phyloP scores from a whole-genome alignment of 192 early-diverging fungal species.

The Podila clonocystis region DNA sequence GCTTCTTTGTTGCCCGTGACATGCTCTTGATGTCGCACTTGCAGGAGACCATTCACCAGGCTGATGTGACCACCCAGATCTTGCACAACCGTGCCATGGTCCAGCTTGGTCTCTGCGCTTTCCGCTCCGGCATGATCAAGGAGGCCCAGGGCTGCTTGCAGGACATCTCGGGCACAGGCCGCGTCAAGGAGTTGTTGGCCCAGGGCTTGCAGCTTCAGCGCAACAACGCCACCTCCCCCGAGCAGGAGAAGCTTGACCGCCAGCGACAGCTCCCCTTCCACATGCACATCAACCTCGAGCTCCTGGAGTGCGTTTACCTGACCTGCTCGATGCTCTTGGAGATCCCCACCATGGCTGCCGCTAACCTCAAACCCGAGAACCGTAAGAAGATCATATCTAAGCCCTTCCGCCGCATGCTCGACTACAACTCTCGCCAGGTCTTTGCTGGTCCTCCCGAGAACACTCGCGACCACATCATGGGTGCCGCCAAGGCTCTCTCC shows the following conservation, averaged over 20 bases:
- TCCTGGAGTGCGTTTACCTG: constrained; percentile 96
- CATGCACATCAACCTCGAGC: constrained; percentile 99
- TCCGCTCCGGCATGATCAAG: constrained; percentile 91
- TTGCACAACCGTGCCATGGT: constrained; percentile 97
- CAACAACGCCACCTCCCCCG: constrained; percentile 83
- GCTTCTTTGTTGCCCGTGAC: constrained; percentile 95
- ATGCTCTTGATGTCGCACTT: constrained; percentile 98
- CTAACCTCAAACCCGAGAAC: constrained; percentile 60
- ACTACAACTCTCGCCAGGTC: constrained; percentile 95
- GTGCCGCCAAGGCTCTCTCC: constrained; percentile 90
- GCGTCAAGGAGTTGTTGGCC: constrained; percentile 93
- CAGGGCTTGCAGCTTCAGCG: constrained; percentile 78
- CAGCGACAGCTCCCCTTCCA: constrained; percentile 99
- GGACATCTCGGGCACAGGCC: constrained; percentile 87
- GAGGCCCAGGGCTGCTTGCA: constrained; percentile 89
- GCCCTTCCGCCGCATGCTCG: constrained; percentile 92
- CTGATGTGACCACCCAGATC: constrained; percentile 92
- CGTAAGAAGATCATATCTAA: constrained; percentile 86
- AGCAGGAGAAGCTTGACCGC: constrained; percentile 93
- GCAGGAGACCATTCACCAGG: constrained; percentile 91
- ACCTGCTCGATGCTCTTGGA: constrained; percentile 98
- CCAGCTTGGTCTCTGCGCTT: constrained; percentile 96
- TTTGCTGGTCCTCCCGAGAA: constrained; percentile 97
- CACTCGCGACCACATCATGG: constrained; percentile 99
- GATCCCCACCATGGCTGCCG: constrained; percentile 93